Base-by-base conservation (phyloP, 2,329 filamentous ascomycete genomes). In the Talaromyces atroroseus region DNA sequence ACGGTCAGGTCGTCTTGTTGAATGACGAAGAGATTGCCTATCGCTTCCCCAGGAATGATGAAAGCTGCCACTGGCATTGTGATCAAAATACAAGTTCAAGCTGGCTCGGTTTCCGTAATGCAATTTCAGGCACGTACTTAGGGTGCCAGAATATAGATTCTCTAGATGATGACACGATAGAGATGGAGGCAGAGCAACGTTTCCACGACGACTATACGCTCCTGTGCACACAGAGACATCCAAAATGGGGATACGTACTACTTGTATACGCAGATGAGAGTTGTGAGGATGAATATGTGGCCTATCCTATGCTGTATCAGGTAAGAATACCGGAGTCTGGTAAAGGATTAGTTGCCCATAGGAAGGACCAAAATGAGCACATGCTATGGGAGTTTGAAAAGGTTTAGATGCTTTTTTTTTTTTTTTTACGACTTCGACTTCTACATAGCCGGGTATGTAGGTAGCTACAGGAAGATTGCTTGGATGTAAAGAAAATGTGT, bases 31-130 rank as follows among this genome's bases (percentile, higher is more conserved):
- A 38, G 12, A 5, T 2, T 2, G 36, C 14, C 32, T 16, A 8
- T 40, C 36, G 5, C 16, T 40, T 6, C 21, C 11, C 14, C 34
- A 4, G 2, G 16, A 4, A 7, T 18, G 20, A 50, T 29, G 5
- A 24, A 5, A 50, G 48, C 14, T 50, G 48, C n/a, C 48, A 50
- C 10, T 50, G 48, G 48, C 48, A 12, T 26, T 50, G 48, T n/a
- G 10, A 18, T 36, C 20, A 38, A 40, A n/a, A 24, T 32, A 2
- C 20, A 20, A 14, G 12, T 1, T 10, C 21, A 10, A 12, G 21
- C 14, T 40, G 48, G 32, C 38, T 12, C 32, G 32, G 48, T 18
- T n/a, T 50, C 7, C 16, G 48, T 40, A 50, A 50, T 50, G 48
- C 34, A 8, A 23, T 23, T n/a, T 50, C 48, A 24, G 32, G 48